These are phyloP conservation scores for Arachis hypogaea DNA, from an alignment of 306 rosid genomes.

Conservation along the genomic window DNA sequence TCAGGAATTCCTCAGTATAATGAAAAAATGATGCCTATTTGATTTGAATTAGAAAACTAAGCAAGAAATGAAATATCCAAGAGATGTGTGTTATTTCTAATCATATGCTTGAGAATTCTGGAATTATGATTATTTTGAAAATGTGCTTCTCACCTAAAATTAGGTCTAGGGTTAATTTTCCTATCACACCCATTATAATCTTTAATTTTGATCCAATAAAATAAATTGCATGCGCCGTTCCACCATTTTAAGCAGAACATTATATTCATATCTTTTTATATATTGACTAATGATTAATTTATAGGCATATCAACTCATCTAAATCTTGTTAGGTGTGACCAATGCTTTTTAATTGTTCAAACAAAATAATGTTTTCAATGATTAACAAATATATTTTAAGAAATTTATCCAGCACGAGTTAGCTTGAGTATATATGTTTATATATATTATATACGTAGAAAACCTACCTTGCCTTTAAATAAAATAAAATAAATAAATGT, in stretches of 20 bases:
- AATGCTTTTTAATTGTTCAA: background rate
- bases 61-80: background rate
- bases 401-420: background rate
- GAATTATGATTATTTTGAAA: slow-evolving; percentile 30
- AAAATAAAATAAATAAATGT: no score
- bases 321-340: slow-evolving; percentile 11
- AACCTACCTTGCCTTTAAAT: no score
- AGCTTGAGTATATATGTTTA: background rate
- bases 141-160: slow-evolving; percentile 36
- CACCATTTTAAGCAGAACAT: slow-evolving; percentile 19
- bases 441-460: background rate
- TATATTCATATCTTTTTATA: background rate
- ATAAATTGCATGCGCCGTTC: slow-evolving; percentile 4
- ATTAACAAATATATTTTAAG: background rate
- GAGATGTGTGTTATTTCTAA: background rate
- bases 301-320: background rate
- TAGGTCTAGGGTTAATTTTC: slow-evolving; percentile 37
- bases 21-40: background rate
- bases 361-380: background rate
- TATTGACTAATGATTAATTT: slow-evolving; percentile 8
- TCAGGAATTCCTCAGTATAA: no score
- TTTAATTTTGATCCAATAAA: background rate
- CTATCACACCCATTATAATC: slow-evolving; percentile 15
- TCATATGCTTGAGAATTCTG: slow-evolving; percentile 5
- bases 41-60: background rate